These are phyloP conservation scores for Phyllosticta citribraziliensis DNA, from an alignment of 2,329 filamentous ascomycete species.

Conservation along the genomic window DNA sequence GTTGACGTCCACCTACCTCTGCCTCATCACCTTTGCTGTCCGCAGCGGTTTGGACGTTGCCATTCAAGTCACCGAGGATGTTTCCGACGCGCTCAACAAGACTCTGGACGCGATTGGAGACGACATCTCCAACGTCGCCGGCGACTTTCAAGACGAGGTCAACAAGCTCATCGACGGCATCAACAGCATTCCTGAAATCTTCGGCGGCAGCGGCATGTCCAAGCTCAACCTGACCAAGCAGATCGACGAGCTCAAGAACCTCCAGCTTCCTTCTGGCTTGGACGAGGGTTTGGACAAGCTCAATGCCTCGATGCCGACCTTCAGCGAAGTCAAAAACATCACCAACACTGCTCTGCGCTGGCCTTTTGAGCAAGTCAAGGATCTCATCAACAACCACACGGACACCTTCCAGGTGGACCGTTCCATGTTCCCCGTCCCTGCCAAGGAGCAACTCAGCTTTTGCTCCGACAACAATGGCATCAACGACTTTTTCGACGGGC, in stretches of 20 bases:
- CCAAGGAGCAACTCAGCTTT: slow-evolving; percentile 74
- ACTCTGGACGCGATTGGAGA: slow-evolving; percentile 49
- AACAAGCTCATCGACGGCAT: slow-evolving; percentile 28
- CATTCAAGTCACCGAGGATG: slow-evolving; percentile 51
- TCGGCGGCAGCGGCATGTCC: slow-evolving; percentile 37
- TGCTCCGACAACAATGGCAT: slow-evolving; percentile 80
- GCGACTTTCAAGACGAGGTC: slow-evolving; percentile 45
- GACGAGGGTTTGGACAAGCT: slow-evolving; percentile 60
- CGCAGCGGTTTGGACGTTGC: slow-evolving; percentile 68
- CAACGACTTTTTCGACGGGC: slow-evolving; percentile 68
- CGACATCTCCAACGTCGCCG: slow-evolving; percentile 42
- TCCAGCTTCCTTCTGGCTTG: slow-evolving; percentile 60
- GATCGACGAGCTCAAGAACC: slow-evolving; percentile 56
- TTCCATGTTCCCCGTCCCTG: slow-evolving; percentile 68
- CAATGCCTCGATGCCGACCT: slow-evolving; percentile 71
- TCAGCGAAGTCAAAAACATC: slow-evolving; percentile 72
- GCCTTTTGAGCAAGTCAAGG: slow-evolving; percentile 74
- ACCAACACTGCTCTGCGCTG: slow-evolving; percentile 63
- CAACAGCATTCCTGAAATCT: slow-evolving; percentile 29
- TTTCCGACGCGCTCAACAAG: slow-evolving; percentile 51
- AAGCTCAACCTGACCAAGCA: slow-evolving; percentile 55
- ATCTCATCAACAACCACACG: slow-evolving; percentile 60
- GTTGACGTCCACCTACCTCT: slow-evolving; percentile 81
- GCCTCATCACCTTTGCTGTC: slow-evolving; percentile 75
- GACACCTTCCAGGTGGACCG: slow-evolving; percentile 69